A percentile compares a stretch with the other conserved stretches of the same genome.
phyloP scores from a whole-genome alignment of 176 grass and related monocot species.

The Carex parvula region DNA sequence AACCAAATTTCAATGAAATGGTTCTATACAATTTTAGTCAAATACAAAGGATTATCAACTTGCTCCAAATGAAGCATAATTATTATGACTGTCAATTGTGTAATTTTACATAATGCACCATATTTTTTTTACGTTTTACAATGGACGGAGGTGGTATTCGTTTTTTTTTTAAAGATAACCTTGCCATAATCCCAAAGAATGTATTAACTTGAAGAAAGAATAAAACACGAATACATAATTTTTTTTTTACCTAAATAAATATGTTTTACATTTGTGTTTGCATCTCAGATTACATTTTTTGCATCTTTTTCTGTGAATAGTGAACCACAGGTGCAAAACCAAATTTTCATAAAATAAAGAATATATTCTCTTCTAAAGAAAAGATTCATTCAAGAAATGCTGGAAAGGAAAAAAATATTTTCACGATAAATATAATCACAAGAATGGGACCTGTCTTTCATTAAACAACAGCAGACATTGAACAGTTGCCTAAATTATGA shows the following conservation, averaged over 20 bases:
- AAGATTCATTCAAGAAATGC: not conserved
- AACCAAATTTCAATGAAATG: too few species aligned
- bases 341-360: not conserved
- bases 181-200: not conserved
- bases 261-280: not conserved
- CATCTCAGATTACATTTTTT: not conserved
- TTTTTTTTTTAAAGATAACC: not conserved
- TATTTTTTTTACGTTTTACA: not conserved
- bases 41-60: too few species aligned
- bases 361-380: not conserved
- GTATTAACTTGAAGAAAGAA: not conserved
- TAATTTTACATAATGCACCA: not conserved
- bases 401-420: not conserved
- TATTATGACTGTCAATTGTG: not conserved
- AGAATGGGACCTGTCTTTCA: not conserved
- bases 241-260: not conserved
- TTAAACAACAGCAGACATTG: not conserved
- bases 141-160: not conserved
- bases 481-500: not conserved
- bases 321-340: not conserved
- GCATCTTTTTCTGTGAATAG: not conserved
- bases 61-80: too few species aligned
- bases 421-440: not conserved
- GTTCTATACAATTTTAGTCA: too few species aligned
- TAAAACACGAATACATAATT: not conserved